Percentiles rank a stretch among this genome's conserved stretches.
Conservation (phyloP, 805 yeast genomes). For the Teunomyces funiuensis region DNA sequence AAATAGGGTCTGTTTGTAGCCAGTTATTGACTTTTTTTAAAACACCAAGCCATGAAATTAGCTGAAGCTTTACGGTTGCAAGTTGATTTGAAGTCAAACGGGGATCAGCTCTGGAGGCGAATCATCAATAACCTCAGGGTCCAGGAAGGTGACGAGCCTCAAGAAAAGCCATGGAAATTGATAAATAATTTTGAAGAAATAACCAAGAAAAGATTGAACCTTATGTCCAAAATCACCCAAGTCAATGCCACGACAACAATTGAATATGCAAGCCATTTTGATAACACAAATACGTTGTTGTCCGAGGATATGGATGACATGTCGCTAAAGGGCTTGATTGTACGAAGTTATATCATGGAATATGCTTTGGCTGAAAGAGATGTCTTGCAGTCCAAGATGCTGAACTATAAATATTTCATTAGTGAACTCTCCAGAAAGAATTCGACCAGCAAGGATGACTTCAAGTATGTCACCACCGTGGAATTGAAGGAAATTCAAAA, state of each 20-base stretch:
- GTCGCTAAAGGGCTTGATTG: not conserved
- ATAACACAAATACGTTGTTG: not conserved
- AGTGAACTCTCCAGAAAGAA: not conserved
- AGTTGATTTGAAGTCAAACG: not conserved
- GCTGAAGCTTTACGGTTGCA: not conserved
- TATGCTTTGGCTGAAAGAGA: slow-evolving; percentile 5
- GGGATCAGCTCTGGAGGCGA: not conserved
- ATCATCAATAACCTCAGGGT: not conserved
- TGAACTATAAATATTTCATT: not conserved
- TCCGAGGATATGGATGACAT: not conserved
- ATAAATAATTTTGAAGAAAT: not conserved
- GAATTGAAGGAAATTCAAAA: not conserved
- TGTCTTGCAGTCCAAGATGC: not conserved
- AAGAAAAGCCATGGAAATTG: not conserved
- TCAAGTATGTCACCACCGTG: not conserved
- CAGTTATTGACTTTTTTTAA: too few relatives aligned
- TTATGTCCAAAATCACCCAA: not conserved
- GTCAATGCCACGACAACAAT: not conserved
- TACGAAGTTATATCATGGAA: not conserved
- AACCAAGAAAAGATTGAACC: not conserved
- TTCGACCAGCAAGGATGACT: not conserved
- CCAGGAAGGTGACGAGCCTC: not conserved
- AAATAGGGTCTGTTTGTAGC: too few relatives aligned
- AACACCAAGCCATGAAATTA: too few relatives aligned
- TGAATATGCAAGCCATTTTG: not conserved